Evolutionary conservation across 2,329 filamentous ascomycete species (phyloP), one percentile per base, ranked within the genome.

Genomic region (Myriangium duriaei): DNA sequence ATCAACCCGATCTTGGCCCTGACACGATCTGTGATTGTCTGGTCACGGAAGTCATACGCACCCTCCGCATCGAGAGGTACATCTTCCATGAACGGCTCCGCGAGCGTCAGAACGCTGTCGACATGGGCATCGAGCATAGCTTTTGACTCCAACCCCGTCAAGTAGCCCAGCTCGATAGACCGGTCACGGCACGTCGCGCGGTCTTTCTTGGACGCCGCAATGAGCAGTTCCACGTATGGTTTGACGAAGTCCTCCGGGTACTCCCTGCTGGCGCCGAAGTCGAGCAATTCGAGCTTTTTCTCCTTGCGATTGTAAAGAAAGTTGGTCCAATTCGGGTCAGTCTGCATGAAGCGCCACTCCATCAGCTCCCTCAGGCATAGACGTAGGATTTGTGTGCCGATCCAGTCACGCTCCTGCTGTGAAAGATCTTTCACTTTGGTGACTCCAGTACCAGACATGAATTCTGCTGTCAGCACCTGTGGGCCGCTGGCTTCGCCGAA

Each of bases 301-400:
- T 28, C 32, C 13, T 65, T 50, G 1, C 76, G 65, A 51, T 96
- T 91, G 68, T 85, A 98, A 13, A 96, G 69, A 59, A 98, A 98
- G 61, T 98, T 98, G 21, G 88, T 96, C 91, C 91, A 98, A 67
- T 98, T 98, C 29, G 91, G 91, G 55, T 98, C 91, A 4, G 91
- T 98, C 63, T 98, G 91, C 91, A 98, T 98, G 65, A 93, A 96
- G 43, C 71, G 78, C 72, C 95, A 96, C 60, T 94, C 85, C 46
- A 79, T 79, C 49, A 96, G 88, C 62, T 96, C 91, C 42, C 87
- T 79, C 28, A 96, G 71, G 55, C 86, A 96, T 9, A 98, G 76
- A 3, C 86, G 81, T 37, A 96, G 72, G 47, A 96, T 83, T 52
- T 96, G 83, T 1, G 85, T 91, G 37, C 91, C 91, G 52, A 98